phyloP scores from a whole-genome alignment of 1,284 basidiomycete species.

The Afroboletus lepidellus region DNA sequence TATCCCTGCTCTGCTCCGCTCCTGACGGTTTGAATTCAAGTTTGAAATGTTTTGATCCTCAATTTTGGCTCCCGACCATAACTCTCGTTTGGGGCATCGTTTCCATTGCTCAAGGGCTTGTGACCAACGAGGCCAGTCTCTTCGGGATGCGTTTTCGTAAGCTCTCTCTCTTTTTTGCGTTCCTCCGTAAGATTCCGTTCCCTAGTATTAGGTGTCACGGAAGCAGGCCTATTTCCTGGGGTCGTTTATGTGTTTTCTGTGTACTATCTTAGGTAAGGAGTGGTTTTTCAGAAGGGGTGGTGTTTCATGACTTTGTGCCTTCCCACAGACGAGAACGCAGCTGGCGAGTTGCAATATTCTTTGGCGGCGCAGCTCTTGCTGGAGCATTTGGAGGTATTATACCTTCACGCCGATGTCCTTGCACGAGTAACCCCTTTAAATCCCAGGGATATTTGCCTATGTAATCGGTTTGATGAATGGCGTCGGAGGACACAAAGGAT shows the following conservation, averaged over 20 bases:
- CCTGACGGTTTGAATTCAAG: constrained; percentile 29
- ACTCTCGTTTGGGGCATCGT: constrained; percentile 61
- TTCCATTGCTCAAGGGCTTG: constrained; percentile 58
- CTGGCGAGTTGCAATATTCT: constrained; percentile 60
- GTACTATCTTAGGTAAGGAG: constrained; percentile 50
- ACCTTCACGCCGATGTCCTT: background rate
- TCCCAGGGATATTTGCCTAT: constrained; percentile 52
- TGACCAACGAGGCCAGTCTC: constrained; percentile 54
- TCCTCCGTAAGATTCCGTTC: background rate
- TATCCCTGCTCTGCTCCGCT: background rate
- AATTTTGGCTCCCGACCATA: constrained; percentile 58
- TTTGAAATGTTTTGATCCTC: constrained; percentile 57
- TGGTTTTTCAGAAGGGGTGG: background rate
- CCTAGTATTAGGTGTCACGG: constrained; percentile 51
- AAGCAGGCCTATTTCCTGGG: constrained; percentile 63
- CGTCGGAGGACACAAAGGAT: constrained; percentile 51
- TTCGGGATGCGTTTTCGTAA: constrained; percentile 55
- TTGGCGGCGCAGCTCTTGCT: constrained; percentile 56
- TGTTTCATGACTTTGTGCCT: background rate
- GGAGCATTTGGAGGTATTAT: constrained; percentile 54
- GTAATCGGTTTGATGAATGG: constrained; percentile 59
- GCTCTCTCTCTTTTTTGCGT: constrained; percentile 11
- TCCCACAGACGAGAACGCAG: constrained; percentile 49
- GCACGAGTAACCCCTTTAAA: background rate
- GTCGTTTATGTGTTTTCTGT: constrained; percentile 60